Evolutionary conservation across 208 protist species (phyloP), one percentile per base, ranked within the genome.

Genomic region (Angomonas desouzai): DNA sequence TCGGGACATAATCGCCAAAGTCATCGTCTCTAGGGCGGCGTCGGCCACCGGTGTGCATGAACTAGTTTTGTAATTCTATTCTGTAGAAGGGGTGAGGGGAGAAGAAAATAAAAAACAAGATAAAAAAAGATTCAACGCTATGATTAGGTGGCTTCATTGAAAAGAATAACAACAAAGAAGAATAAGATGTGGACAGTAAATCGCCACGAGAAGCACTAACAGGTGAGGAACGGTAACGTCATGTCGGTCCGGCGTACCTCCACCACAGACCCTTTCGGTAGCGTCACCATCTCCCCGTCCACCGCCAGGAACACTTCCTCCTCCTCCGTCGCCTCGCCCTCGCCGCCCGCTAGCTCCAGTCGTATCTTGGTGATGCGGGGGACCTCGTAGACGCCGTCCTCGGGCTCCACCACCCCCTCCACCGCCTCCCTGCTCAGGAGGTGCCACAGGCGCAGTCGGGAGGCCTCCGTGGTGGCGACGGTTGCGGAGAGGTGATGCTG

Each of bases 381-480:
- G 11, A 72, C 74, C 55, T 71, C 66, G 20, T 55, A 10, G 20
- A 97, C 90, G 71, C 94, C 94, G 55, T 96, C 94, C 59, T 93
- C 84, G 40, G 76, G 67, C 20, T 93, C 58, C 16, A 91, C 59
- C 47, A 67, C 60, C 10, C 84, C 85, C 32, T 84, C 79, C 27
- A 36, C 49, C n/a, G 81, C 81, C 55, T 94, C 85, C 9, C 82
- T 68, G n/a, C 72, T 66, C 63, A 94, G 56, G n/a, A 94, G 72
- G 64, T 94, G 88, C 78, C 82, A 90, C 60, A 91, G 53, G 1
- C 88, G 85, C 55, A 83, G 38, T 20, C 85, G 77, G 13, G 76
- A 77, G 9, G 77, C 85, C 51, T 72, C 78, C 9, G 65, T 51
- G 9, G 82, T 84, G 38, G 77, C 82, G 4, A 85, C 70, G 27